Percentiles rank a stretch among this genome's conserved stretches.
Evolutionary conservation across 1,139 yeast genomes (phyloP).

Genomic region (Kazachstania sp.): DNA sequence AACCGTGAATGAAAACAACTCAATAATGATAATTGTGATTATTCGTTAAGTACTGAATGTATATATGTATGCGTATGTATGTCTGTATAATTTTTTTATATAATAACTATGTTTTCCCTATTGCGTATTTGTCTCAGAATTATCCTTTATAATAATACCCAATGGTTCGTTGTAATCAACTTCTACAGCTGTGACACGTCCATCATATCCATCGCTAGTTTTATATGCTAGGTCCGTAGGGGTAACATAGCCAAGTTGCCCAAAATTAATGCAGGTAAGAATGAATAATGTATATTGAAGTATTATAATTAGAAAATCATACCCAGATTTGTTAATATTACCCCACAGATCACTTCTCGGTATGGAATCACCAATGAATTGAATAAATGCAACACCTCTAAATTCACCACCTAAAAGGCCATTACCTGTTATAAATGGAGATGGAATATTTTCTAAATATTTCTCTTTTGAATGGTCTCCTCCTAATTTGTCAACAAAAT

Average conservation of each 20-base stretch:
- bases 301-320: slow-evolving; percentile 27
- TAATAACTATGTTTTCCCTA: no score
- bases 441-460: slow-evolving; percentile 22
- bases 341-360: slow-evolving; percentile 31
- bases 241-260: slow-evolving; percentile 21
- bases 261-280: slow-evolving; percentile 31
- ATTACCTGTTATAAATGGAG: slow-evolving; percentile 22
- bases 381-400: slow-evolving; percentile 35
- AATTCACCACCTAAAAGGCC: slow-evolving; percentile 27
- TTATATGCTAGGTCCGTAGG: slow-evolving; percentile 14
- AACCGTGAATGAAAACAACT: background rate
- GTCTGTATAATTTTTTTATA: no score
- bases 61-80: no score
- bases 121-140: slow-evolving; percentile 7
- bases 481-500: slow-evolving; percentile 15
- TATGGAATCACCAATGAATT: slow-evolving; percentile 37
- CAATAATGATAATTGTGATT: background rate
- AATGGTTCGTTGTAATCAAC: slow-evolving; percentile 29
- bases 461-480: slow-evolving; percentile 18
- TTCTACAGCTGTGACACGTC: slow-evolving; percentile 31
- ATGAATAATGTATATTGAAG: slow-evolving; percentile 31
- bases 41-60: background rate
- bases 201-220: slow-evolving; percentile 37
- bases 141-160: slow-evolving; percentile 11
- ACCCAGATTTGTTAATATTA: slow-evolving; percentile 24